phyloP scores from a whole-genome alignment of 1,284 basidiomycete species.

The Ustilago cynodontis region DNA sequence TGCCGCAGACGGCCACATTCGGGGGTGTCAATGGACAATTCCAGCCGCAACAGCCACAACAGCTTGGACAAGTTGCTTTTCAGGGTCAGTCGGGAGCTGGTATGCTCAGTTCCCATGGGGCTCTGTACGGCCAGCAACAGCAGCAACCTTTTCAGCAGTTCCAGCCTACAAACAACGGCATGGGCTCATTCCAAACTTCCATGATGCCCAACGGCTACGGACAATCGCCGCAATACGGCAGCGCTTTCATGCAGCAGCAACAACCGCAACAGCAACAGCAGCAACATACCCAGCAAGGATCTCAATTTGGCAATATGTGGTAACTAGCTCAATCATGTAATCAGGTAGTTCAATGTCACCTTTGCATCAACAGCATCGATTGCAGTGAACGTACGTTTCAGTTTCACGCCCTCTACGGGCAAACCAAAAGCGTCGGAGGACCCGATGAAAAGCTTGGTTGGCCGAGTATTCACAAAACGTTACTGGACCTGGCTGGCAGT shows the following conservation, averaged over 20 bases:
- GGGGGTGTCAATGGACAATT: background rate
- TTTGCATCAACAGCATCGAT: background rate
- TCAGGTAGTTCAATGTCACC: background rate
- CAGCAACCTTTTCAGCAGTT: slow-evolving; percentile 21
- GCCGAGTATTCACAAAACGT: too few species aligned
- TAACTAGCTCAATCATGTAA: slow-evolving; percentile 6
- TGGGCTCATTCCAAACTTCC: background rate
- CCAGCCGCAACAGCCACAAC: slow-evolving; percentile 35
- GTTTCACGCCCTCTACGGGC: background rate
- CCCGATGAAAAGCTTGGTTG: background rate
- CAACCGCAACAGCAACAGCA: slow-evolving; percentile 43
- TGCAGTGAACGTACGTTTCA: background rate
- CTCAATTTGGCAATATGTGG: slow-evolving; percentile 36
- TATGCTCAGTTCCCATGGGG: slow-evolving; percentile 12
- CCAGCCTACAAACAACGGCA: background rate
- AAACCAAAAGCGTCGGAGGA: background rate
- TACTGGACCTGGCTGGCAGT: background rate
- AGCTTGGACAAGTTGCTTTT: slow-evolving; percentile 39
- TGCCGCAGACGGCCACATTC: slow-evolving; percentile 21
- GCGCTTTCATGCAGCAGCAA: slow-evolving; percentile 29
- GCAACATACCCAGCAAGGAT: slow-evolving; percentile 38
- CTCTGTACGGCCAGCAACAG: slow-evolving; percentile 22
- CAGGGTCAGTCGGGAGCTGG: slow-evolving; percentile 12
- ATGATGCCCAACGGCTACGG: slow-evolving; percentile 41
- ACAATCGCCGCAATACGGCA: slow-evolving; percentile 20